Evolutionary conservation across 2,329 filamentous ascomycete species (phyloP), one percentile per base, ranked within the genome.

Genomic region (Geoglossum cookeanum): DNA sequence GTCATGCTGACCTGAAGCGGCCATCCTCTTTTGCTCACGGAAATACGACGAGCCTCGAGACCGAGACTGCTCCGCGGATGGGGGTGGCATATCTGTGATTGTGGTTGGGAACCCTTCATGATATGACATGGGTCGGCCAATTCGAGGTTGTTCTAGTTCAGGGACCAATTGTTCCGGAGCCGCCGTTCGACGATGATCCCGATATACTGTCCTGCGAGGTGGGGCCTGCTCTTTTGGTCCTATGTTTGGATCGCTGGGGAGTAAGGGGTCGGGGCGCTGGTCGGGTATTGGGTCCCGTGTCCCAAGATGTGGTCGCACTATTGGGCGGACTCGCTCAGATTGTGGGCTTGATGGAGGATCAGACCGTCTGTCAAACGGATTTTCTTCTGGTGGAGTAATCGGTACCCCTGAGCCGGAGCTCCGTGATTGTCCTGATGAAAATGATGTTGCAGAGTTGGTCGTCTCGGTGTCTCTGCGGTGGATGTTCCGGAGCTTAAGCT

Each of bases 1-100:
- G 15, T 33, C 49, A 9, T 6, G 22, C 4, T 35, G 30, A 37
- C 29, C 49, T n/a, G 37, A 9, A n/a, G 13, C 30, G 30, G 49
- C 49, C 30, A 22, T 53, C 49, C 30, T 53, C 30, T 53, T 53
- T 53, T 53, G 49, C 2, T 53, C 49, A 53, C 49, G 49, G 29
- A 37, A 53, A 17, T 53, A 53, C 13, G 49, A 53, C 4, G 49
- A 53, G 2, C 49, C 49, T 7, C 49, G 49, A 22, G 49, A 53
- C 13, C 49, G 49, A 8, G 49, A 37, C 30, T 53, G 49, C 30
- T 53, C 49, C 37, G 49, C 49, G 3, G 49, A 53, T 11, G 30
- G 27, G 15, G 32, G 2, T 53, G 49, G 30, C 15, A 53, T 22
- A 53, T 53, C 49, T 22, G 22, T 17, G 49, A 37, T 53, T 35